Conservation (phyloP, 257 asterid species). For the Nemophila menziesii region DNA sequence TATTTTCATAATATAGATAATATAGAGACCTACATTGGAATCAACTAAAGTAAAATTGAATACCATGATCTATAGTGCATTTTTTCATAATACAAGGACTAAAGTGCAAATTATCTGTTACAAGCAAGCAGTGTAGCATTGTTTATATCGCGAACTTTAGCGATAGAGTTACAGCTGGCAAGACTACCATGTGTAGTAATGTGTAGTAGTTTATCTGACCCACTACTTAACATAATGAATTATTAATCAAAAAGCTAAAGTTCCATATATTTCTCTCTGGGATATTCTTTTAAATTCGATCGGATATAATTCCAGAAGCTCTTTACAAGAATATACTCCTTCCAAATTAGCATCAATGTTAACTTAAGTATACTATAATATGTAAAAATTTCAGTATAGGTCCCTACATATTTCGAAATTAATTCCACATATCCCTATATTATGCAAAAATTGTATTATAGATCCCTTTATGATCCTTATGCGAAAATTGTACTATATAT, state of each 20-base stretch:
- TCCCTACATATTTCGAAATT: no score
- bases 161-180: slow-evolving; percentile 86
- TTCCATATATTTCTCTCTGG: slow-evolving; percentile 79
- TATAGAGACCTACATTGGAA: no score
- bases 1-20: no score
- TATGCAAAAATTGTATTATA: no score
- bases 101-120: no score
- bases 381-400: no score
- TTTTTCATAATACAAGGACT: no score
- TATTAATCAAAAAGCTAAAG: slow-evolving; percentile 64
- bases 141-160: slow-evolving; percentile 90
- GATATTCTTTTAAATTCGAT: slow-evolving; percentile 74
- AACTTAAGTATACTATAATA: slow-evolving; percentile 51
- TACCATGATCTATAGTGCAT: no score
- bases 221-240: slow-evolving; percentile 83
- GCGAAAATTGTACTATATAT: no score
- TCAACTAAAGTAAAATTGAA: no score
- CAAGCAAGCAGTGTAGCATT: slow-evolving; percentile 83
- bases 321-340: slow-evolving; percentile 72
- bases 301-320: slow-evolving; percentile 73
- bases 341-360: slow-evolving; percentile 43
- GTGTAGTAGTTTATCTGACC: slow-evolving; percentile 89
- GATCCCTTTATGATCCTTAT: no score
- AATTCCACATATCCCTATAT: no score
- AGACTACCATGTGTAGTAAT: slow-evolving; percentile 80